Evolutionary conservation across 257 asterid genomes (phyloP).

Genomic region (Plantago major): DNA sequence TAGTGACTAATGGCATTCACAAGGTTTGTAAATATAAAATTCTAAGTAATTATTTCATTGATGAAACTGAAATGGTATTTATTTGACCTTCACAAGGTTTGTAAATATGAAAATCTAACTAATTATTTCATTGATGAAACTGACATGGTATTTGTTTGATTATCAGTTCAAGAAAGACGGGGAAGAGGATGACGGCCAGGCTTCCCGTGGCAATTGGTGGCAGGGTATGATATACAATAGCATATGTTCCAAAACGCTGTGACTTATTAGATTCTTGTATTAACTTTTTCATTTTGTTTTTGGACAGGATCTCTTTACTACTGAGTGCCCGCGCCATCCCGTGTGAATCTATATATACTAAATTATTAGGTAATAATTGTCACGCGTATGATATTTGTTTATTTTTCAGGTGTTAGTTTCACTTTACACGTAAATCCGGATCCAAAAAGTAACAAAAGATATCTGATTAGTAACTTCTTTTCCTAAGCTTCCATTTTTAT

Average conservation of each 20-base stretch:
- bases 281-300: not conserved
- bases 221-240: not conserved
- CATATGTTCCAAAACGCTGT: not conserved
- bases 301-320: slow-evolving; percentile 7
- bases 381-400: not conserved
- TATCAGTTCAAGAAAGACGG: slow-evolving; percentile 6
- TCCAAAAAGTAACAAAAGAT: too few relatives aligned
- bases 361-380: not conserved
- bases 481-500: not conserved
- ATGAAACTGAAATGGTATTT: not conserved
- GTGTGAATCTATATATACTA: not conserved
- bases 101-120: not conserved
- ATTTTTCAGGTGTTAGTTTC: too few relatives aligned
- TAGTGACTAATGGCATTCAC: not conserved
- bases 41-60: not conserved
- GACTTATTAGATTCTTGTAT: not conserved
- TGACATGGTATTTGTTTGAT: not conserved
- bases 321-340: not conserved
- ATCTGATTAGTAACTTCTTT: too few relatives aligned
- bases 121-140: not conserved
- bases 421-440: too few relatives aligned
- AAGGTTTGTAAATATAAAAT: not conserved
- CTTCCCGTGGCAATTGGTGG: slow-evolving; percentile 9
- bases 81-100: not conserved
- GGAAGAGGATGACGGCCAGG: slow-evolving; percentile 7